phyloP scores from a whole-genome alignment of 192 early-diverging fungal species.

The Obelidium mucronatum region DNA sequence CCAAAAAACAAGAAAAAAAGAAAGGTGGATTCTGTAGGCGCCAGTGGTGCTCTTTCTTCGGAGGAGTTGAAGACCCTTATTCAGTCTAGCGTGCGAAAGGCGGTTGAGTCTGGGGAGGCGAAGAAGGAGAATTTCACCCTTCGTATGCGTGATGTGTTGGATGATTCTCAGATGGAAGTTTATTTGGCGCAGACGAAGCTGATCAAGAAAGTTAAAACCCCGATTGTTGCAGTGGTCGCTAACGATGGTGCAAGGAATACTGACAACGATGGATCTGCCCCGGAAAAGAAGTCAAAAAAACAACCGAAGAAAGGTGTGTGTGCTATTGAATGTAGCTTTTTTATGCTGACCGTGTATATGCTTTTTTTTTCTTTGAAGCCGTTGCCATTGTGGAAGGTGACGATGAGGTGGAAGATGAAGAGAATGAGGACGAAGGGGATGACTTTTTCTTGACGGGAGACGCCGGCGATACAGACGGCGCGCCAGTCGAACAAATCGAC shows the following conservation, averaged over 20 bases:
- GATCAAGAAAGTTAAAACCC: constrained; percentile 2
- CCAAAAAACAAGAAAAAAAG: constrained; percentile 6
- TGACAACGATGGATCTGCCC: constrained; percentile 5
- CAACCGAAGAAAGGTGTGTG: constrained; percentile 5
- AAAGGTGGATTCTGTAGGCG: neutral
- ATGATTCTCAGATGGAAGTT: neutral
- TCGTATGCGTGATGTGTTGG: constrained; percentile 27
- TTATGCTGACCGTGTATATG: neutral
- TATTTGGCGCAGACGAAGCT: constrained; percentile 14
- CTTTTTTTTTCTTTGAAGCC: neutral
- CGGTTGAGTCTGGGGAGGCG: constrained; percentile 29
- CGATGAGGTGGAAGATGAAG: neutral
- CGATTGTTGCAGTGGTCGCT: neutral
- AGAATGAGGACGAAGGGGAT: constrained; percentile 28
- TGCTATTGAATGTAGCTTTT: neutral
- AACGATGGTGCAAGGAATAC: neutral
- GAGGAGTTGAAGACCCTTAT: neutral
- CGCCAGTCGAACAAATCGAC: neutral
- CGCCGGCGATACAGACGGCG: neutral
- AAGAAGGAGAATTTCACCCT: constrained; percentile 11
- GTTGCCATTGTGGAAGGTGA: neutral
- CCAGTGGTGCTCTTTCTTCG: neutral
- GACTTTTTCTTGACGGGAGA: constrained; percentile 38
- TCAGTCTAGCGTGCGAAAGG: constrained; percentile 12
- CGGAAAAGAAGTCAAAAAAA: neutral